Percentiles rank a stretch among this genome's conserved stretches.
These are phyloP conservation scores for Datura wrightii DNA, from an alignment of 257 asterid genomes.

Conservation along the genomic window DNA sequence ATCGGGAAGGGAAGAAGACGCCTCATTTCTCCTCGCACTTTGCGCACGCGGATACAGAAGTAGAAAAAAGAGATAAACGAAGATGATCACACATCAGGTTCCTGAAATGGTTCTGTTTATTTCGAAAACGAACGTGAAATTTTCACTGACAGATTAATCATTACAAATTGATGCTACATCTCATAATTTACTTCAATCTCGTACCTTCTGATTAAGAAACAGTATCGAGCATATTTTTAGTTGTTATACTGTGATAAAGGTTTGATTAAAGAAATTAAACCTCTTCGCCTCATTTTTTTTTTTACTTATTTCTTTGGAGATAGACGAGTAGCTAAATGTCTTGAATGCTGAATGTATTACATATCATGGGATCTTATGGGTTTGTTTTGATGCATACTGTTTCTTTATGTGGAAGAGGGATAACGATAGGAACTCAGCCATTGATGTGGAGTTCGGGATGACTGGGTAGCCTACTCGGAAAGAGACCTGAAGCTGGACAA, in stretches of 20 bases:
- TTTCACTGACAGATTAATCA: not conserved
- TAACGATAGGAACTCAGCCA: not conserved
- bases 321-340: no score
- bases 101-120: not conserved
- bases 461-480: not conserved
- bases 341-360: not conserved
- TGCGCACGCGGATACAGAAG: not conserved
- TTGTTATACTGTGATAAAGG: not conserved
- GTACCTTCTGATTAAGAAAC: not conserved
- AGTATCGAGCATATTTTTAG: not conserved
- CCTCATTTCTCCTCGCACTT: not conserved
- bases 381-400: not conserved
- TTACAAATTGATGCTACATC: not conserved
- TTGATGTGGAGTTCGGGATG: not conserved
- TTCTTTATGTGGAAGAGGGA: conserved; percentile 15
- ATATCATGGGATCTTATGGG: not conserved
- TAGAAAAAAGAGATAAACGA: not conserved
- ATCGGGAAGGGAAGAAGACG: not conserved
- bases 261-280: not conserved
- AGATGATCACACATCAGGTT: conserved; percentile 13
- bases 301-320: no score
- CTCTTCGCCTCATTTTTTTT: not conserved
- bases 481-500: not conserved
- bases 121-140: not conserved
- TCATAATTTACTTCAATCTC: not conserved